These are phyloP conservation scores for Rhizoctonia solani DNA, from an alignment of 1,284 basidiomycete species.

Conservation along the genomic window DNA sequence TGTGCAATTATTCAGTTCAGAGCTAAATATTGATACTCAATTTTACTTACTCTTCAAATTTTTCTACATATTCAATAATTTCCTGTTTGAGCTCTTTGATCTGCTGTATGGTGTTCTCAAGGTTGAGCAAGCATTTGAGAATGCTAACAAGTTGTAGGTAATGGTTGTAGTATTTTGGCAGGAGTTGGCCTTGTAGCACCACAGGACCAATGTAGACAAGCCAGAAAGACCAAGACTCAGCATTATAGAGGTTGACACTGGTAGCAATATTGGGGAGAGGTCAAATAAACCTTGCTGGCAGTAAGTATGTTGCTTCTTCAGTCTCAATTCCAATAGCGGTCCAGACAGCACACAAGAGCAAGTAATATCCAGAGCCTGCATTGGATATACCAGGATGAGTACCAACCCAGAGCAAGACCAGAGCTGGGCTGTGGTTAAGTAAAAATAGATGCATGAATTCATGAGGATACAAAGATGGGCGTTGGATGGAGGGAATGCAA, in stretches of 20 bases:
- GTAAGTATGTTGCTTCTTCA: slow-evolving; percentile 43
- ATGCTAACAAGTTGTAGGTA: slow-evolving; percentile 50
- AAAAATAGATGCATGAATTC: slow-evolving; percentile 11
- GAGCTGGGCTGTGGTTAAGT: too few relatives aligned
- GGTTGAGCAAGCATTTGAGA: slow-evolving; percentile 50
- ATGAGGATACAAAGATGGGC: slow-evolving; percentile 19
- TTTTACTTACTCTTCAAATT: slow-evolving; percentile 50
- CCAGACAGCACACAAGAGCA: slow-evolving; percentile 45
- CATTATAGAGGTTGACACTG: slow-evolving; percentile 43
- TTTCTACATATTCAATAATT: slow-evolving; percentile 50
- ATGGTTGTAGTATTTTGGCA: slow-evolving; percentile 50
- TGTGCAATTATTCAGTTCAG: not conserved
- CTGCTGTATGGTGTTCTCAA: slow-evolving; percentile 47
- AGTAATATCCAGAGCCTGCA: not conserved
- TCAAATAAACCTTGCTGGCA: slow-evolving; percentile 51
- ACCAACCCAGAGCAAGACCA: slow-evolving; percentile 2
- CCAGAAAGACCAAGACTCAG: slow-evolving; percentile 51
- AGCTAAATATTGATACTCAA: too few relatives aligned
- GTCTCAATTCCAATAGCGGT: slow-evolving; percentile 49
- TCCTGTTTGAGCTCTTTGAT: slow-evolving; percentile 45
- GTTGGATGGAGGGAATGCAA: slow-evolving; percentile 12
- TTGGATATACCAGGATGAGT: slow-evolving; percentile 1
- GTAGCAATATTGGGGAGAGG: slow-evolving; percentile 48
- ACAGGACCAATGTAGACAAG: slow-evolving; percentile 49
- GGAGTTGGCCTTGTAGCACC: slow-evolving; percentile 46